Evolutionary conservation across 495 filamentous ascomycete species (phyloP), one percentile per base, ranked within the genome.

Genomic region (Trichoderma virens): DNA sequence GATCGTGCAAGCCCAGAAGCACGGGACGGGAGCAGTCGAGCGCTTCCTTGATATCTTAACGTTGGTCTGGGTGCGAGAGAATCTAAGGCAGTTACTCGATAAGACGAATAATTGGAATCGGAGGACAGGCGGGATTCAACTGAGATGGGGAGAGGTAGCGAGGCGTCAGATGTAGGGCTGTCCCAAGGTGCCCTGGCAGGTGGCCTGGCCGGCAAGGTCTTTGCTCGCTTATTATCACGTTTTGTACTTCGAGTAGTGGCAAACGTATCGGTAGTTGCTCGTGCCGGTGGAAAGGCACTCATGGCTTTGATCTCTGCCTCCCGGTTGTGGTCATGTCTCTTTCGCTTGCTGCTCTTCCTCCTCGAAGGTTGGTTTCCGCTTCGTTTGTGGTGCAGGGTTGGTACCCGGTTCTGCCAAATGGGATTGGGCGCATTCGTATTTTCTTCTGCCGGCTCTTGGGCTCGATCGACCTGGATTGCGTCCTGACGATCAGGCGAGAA

Each of bases 271-370:
- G 83, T 77, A 13, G 81, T 79, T 2, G 83, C 77, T 45, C 88
- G 86, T 30, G 81, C 80, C 43, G 88, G 87, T 56, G 86, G 71
- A 27, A 91, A 83, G 32, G 85, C 85, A 47, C 87, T 88, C 86
- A 97, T 88, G n/a, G 89, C 82, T 65, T 86, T 86, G 67, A 97
- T 91, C 75, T 97, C 91, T 62, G 89, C 89, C 72, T 95, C 92
- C 20, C 92, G 82, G 62, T 85, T 80, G 70, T 85, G 84, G 64
- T 95, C 89, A 41, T 88, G 76, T 62, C 88, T 87, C 63, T 88
- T 83, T 59, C 78, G 78, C 75, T 92, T 96, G 79, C 88, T 94
- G 18, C 90, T 86, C 68, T 85, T 89, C 59, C 88, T 85, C 34
- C 86, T 83, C 41, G 85, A 74, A 28, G 88, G 77, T 79, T 76